phyloP scores from a whole-genome alignment of 257 asterid species.

The Petunia secreta region DNA sequence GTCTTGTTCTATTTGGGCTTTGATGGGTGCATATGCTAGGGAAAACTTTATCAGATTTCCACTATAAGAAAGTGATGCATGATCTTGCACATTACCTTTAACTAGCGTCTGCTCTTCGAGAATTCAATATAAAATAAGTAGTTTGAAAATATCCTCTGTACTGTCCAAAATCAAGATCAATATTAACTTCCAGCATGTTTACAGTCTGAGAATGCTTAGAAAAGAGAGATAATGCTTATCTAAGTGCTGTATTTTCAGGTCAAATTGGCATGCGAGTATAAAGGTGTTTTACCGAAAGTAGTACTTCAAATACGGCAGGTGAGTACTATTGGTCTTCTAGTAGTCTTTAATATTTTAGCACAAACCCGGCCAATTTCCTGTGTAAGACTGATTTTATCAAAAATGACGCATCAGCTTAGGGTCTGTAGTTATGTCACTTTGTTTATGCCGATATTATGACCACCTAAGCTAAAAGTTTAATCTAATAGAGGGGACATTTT shows the following conservation, averaged over 20 bases:
- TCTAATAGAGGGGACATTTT: not conserved
- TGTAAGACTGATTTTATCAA: not conserved
- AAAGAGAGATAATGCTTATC: not conserved
- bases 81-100: not conserved
- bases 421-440: not conserved
- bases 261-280: constrained; percentile 68
- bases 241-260: constrained; percentile 53
- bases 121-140: not conserved
- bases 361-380: not conserved
- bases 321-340: constrained; percentile 16
- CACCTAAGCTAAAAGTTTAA: constrained; percentile 4
- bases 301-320: constrained; percentile 79
- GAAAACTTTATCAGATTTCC: not conserved
- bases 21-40: not conserved
- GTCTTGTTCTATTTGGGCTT: not conserved
- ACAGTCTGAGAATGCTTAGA: not conserved
- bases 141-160: not conserved
- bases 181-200: constrained; percentile 9
- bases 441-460: constrained; percentile 4
- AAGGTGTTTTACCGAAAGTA: constrained; percentile 87
- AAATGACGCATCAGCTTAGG: not conserved
- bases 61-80: not conserved
- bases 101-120: not conserved
- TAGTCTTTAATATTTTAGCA: not conserved
- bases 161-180: not conserved